A percentile compares a stretch with the other conserved stretches of the same genome.
phyloP scores from a whole-genome alignment of 2,329 filamentous ascomycete genomes.

The Emydomyces testavorans region DNA sequence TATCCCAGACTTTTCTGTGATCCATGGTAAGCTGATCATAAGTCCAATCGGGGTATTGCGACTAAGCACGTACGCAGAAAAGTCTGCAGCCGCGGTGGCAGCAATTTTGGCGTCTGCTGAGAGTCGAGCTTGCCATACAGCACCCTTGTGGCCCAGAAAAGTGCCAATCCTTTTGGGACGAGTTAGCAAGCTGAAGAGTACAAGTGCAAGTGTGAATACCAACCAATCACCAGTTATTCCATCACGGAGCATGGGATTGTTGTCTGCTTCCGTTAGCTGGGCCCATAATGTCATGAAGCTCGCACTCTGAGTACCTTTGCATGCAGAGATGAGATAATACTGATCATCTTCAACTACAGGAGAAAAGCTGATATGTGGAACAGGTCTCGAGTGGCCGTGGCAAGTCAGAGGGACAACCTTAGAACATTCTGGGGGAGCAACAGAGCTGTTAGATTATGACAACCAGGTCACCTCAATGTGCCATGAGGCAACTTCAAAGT shows the following conservation, averaged over 20 bases:
- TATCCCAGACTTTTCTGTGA: constrained; percentile 88
- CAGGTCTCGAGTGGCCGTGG: constrained; percentile 84
- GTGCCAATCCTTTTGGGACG: constrained; percentile 62
- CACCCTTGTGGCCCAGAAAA: constrained; percentile 95
- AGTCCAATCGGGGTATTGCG: neutral
- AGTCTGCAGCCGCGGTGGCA: constrained; percentile 90
- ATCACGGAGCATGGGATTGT: constrained; percentile 96
- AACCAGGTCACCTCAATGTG: neutral
- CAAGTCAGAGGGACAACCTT: constrained; percentile 68
- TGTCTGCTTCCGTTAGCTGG: constrained; percentile 50
- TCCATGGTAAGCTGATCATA: constrained; percentile 11
- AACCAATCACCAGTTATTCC: constrained; percentile 90
- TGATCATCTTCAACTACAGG: constrained; percentile 69
- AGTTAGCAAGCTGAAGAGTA: neutral
- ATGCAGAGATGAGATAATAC: constrained; percentile 88
- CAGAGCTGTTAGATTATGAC: neutral
- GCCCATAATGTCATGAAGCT: neutral
- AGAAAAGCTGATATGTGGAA: constrained; percentile 85
- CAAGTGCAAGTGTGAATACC: constrained; percentile 17
- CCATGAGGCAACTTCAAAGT: neutral
- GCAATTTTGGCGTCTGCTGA: constrained; percentile 79
- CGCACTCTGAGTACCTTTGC: constrained; percentile 53
- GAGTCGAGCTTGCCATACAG: constrained; percentile 89
- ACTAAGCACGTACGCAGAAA: constrained; percentile 61
- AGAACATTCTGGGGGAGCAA: constrained; percentile 15